phyloP scores from a whole-genome alignment of 495 filamentous ascomycete genomes.

The Neurospora sp. region DNA sequence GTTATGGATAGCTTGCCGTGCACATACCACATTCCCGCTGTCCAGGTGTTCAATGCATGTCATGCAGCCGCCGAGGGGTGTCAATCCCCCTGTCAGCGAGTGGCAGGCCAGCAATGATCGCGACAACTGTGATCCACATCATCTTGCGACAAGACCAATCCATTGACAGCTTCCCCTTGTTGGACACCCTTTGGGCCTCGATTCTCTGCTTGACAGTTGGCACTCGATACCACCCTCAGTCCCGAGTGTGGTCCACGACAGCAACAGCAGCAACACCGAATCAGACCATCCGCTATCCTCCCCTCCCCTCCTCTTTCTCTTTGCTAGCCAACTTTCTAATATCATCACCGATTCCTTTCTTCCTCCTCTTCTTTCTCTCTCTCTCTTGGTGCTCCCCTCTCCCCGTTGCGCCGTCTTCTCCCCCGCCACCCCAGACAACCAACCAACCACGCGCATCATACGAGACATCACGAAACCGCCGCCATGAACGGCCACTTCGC shows the following conservation, averaged over 20 bases:
- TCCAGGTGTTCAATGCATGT: not conserved
- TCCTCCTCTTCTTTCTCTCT: not conserved
- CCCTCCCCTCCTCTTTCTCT: not conserved
- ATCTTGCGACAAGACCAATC: not conserved
- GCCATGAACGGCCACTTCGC: constrained; percentile 85
- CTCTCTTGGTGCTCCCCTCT: not conserved
- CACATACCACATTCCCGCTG: not conserved
- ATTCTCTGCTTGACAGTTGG: not conserved
- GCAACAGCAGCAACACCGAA: not conserved
- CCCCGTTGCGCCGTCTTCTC: not conserved
- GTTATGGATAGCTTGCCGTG: not conserved
- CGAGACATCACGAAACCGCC: not conserved
- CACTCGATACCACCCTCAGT: not conserved
- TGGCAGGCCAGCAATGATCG: not conserved
- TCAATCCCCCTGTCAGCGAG: not conserved
- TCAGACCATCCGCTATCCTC: no score
- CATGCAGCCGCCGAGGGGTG: not conserved
- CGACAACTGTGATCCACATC: not conserved
- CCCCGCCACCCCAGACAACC: not conserved
- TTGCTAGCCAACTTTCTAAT: not conserved
- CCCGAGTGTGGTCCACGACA: not conserved
- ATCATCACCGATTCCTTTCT: not conserved
- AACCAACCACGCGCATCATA: not conserved
- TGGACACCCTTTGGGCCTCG: not conserved
- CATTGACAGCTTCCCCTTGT: not conserved